phyloP scores from a whole-genome alignment of 2,329 filamentous ascomycete species.

The Akanthomyces dipterigenus region DNA sequence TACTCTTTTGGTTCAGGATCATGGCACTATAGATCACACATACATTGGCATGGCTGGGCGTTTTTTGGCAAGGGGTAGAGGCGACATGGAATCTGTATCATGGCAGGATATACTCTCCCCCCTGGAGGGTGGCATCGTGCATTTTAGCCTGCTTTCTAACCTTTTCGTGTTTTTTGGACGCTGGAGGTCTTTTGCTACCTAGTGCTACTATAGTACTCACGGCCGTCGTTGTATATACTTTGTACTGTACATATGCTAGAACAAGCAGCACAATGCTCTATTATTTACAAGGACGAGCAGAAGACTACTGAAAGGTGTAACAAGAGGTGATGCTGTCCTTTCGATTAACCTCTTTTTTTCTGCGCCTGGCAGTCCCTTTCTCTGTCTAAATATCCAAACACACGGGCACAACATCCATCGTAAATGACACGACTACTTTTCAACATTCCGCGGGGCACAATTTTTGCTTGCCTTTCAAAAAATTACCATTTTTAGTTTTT shows the following conservation, averaged over 20 bases:
- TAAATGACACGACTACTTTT: too few relatives aligned
- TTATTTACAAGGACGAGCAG: neutral
- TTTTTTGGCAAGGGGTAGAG: neutral
- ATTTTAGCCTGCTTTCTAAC: neutral
- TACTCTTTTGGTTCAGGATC: neutral
- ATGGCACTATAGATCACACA: neutral
- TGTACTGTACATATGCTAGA: neutral
- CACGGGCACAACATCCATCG: neutral
- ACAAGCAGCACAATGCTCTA: neutral
- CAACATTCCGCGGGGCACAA: neutral
- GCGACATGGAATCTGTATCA: neutral
- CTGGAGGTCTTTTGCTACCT: too few relatives aligned
- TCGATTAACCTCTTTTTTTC: neutral
- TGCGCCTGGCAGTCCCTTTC: too few relatives aligned
- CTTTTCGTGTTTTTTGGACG: neutral
- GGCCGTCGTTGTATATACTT: neutral
- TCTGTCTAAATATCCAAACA: neutral
- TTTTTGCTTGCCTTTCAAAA: neutral
- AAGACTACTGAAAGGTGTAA: neutral
- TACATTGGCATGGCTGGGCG: neutral
- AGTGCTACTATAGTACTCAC: too few relatives aligned
- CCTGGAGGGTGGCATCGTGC: neutral
- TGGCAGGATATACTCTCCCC: constrained; percentile 6
- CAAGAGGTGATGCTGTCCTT: neutral
- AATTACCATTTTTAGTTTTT: neutral